Base-by-base conservation (phyloP, 2,329 filamentous ascomycete species). In the Penicillium brasilianum region DNA sequence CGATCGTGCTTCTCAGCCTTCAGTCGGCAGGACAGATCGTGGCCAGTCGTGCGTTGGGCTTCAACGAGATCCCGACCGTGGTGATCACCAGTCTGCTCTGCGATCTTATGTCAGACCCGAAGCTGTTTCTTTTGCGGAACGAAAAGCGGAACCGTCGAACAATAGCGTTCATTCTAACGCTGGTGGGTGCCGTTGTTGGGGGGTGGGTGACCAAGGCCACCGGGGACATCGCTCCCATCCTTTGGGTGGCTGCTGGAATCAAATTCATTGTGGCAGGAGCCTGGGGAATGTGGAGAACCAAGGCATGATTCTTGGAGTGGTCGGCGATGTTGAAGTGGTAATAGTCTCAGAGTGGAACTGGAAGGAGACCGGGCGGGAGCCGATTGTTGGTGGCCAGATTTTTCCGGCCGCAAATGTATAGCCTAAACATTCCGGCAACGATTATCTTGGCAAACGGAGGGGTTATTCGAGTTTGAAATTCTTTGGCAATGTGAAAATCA, bases 21-120 rank as follows among this genome's bases (percentile, higher is more conserved):
- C 72, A 75, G 59, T 68, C 70, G 9, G 69, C 70, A 6, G 73
- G 73, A 0, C 72, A 74, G 62, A 72, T 72, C 34, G 68, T 73
- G 6, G 69, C 70, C n/a, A 72, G 69, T 56, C 67, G 72, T 3
- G 66, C 66, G 3, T 41, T 75, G 52, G 69, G 69, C 0, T 69
- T 69, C 54, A 68, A 67, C 30, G 73, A 74, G 51, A 70, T 75
- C 18, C 72, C 72, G 7, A 73, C 71, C 2, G 72, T 75, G 18
- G 73, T 75, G 1, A 66, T 75, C 44, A 74, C 73, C 10, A 74
- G 70, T 48, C 63, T 74, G 30, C 54, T 73, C 9, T 73, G 71
- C 54, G 72, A 76, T 60, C 56, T 76, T 16, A 66, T 71, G 54
- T 72, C 71, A 1, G 71, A 73, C 18, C 68, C 70, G 0, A 69